A percentile compares a stretch with the other conserved stretches of the same genome.
Conservation (phyloP, 495 filamentous ascomycete species). For the Hypoxylon trugodes region DNA sequence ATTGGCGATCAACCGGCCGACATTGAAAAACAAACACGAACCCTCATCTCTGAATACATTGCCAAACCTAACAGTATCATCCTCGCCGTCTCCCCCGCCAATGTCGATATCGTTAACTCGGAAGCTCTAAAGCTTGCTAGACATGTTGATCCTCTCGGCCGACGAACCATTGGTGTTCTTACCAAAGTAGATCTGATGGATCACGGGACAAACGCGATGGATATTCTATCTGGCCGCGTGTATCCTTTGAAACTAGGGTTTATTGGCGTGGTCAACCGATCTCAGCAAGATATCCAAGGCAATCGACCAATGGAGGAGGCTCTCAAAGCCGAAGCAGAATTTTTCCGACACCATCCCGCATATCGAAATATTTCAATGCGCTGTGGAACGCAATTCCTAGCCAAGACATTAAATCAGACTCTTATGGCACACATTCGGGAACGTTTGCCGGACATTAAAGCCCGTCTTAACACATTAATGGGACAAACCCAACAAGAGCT, state of each 20-base stretch:
- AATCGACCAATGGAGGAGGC: constrained; percentile 92
- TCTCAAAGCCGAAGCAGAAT: constrained; percentile 88
- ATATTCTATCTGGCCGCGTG: constrained; percentile 94
- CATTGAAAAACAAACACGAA: constrained; percentile 98
- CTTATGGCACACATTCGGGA: constrained; percentile 97
- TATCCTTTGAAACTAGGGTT: constrained; percentile 98
- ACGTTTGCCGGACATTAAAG: constrained; percentile 96
- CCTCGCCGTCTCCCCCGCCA: constrained; percentile 94
- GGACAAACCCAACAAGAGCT: constrained; percentile 99
- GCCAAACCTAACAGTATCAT: constrained; percentile 99
- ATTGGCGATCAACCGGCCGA: constrained; percentile 98
- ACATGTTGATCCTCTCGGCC: constrained; percentile 94
- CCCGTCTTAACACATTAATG: constrained; percentile 96
- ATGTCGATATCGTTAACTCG: constrained; percentile 98
- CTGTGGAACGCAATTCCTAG: constrained; percentile 94
- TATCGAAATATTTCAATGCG: constrained; percentile 95
- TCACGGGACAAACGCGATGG: constrained; percentile 96
- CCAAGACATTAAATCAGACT: constrained; percentile 93
- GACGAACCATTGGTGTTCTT: constrained; percentile 94
- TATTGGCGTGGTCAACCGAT: constrained; percentile 97
- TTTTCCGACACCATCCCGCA: constrained; percentile 95
- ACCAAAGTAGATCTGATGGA: constrained; percentile 99
- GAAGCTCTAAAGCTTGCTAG: constrained; percentile 96
- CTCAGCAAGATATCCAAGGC: constrained; percentile 97
- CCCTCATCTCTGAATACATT: constrained; percentile 97